These are phyloP conservation scores for Ramaria rubella DNA, from an alignment of 768 basidiomycete genomes.

Conservation along the genomic window DNA sequence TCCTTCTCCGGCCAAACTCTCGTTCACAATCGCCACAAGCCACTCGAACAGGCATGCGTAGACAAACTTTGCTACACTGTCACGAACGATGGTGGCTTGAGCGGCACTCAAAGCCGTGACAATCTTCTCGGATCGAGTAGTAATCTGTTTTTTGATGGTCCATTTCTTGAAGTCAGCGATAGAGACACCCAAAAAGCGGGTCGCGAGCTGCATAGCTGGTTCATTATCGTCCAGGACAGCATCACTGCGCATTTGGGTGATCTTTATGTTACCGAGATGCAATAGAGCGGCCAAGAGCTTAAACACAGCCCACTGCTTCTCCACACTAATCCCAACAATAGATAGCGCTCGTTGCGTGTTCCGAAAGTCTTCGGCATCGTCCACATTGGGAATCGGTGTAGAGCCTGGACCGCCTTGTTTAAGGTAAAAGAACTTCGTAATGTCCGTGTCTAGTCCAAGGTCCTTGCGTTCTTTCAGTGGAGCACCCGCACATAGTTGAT, in stretches of 20 bases:
- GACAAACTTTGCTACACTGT: constrained; percentile 96
- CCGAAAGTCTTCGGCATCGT: constrained; percentile 94
- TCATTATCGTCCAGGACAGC: constrained; percentile 81
- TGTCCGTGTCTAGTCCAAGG: constrained; percentile 80
- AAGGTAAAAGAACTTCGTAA: constrained; percentile 84
- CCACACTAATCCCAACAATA: constrained; percentile 95
- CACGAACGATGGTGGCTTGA: constrained; percentile 90
- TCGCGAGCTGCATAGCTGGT: constrained; percentile 69
- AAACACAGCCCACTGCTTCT: constrained; percentile 98
- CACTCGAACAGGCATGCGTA: constrained; percentile 99
- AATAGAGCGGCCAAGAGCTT: constrained; percentile 86
- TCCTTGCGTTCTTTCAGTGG: constrained; percentile 94
- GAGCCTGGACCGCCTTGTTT: constrained; percentile 89
- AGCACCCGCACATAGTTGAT: constrained; percentile 96
- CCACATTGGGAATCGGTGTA: constrained; percentile 84
- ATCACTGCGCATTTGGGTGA: constrained; percentile 75
- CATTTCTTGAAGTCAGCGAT: constrained; percentile 95
- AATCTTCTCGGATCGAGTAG: constrained; percentile 93
- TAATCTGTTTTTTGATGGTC: constrained; percentile 97
- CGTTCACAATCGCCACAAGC: constrained; percentile 96
- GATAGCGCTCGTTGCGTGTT: constrained; percentile 91
- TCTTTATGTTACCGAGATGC: constrained; percentile 96
- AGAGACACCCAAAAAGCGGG: constrained; percentile 85
- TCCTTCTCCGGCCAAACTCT: constrained; percentile 91
- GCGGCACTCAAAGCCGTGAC: constrained; percentile 77